Conservation (phyloP, 2,329 filamentous ascomycete genomes). For the Malbranchea cinnamomea region DNA sequence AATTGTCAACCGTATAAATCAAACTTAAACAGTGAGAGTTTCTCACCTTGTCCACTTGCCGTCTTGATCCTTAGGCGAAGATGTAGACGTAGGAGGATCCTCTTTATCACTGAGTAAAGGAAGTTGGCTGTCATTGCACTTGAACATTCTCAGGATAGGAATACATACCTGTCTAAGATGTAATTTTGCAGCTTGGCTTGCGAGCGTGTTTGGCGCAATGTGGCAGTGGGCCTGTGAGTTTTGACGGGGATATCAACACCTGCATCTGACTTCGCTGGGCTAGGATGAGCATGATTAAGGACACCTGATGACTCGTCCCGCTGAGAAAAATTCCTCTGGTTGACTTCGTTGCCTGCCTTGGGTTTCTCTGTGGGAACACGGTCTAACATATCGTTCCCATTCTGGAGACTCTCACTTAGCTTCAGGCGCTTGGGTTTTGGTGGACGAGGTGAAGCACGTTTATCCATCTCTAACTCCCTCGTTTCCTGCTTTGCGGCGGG, state of each 20-base stretch:
- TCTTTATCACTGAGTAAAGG: too few species aligned
- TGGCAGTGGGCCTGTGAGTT: constrained; percentile 8
- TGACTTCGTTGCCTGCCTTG: not conserved
- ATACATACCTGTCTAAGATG: constrained; percentile 9
- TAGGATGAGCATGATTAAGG: constrained; percentile 7
- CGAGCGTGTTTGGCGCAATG: constrained; percentile 18
- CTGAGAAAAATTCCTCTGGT: not conserved
- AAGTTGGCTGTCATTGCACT: too few species aligned
- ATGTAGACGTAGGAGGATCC: too few species aligned
- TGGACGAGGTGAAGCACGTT: too few species aligned
- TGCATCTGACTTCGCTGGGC: constrained; percentile 5
- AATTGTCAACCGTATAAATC: constrained; percentile 12
- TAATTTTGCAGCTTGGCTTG: constrained; percentile 11
- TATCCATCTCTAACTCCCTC: too few species aligned
- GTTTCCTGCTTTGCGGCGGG: too few species aligned
- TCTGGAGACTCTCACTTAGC: constrained; percentile 7
- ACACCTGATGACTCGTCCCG: not conserved
- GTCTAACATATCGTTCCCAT: not conserved
- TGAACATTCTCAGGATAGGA: too few species aligned
- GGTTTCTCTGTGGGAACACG: not conserved
- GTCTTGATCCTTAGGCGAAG: too few species aligned
- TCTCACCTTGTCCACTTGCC: too few species aligned
- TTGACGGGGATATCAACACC: constrained; percentile 18
- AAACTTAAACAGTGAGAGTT: too few species aligned
- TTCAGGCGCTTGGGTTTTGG: constrained; percentile 8